These are phyloP conservation scores for Pichiaceae sp. DNA, from an alignment of 1,139 yeast species.

Conservation along the genomic window DNA sequence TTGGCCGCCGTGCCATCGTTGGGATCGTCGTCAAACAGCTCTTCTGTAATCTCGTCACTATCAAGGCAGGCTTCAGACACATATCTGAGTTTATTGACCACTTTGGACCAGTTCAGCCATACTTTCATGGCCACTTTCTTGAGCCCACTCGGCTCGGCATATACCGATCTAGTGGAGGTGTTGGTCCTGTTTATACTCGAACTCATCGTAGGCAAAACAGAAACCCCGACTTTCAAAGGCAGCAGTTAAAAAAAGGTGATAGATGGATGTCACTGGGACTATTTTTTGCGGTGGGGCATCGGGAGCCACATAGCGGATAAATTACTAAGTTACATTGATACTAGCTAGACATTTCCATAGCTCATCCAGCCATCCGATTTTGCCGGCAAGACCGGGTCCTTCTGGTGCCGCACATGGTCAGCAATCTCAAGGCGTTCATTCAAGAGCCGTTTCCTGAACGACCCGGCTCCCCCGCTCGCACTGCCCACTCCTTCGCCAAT, in stretches of 20 bases:
- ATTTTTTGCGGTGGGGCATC: too few relatives aligned
- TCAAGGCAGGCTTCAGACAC: constrained; percentile 36
- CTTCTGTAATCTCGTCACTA: constrained; percentile 34
- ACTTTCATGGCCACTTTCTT: constrained; percentile 18
- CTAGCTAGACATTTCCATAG: too few relatives aligned
- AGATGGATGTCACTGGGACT: too few relatives aligned
- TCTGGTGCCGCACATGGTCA: background rate
- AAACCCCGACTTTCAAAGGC: too few relatives aligned
- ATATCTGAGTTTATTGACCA: constrained; percentile 28
- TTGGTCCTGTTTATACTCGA: too few relatives aligned
- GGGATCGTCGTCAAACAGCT: constrained; percentile 35
- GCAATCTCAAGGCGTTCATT: constrained; percentile 12
- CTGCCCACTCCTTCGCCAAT: constrained; percentile 11
- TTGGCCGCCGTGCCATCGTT: constrained; percentile 1
- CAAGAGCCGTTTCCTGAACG: constrained; percentile 11
- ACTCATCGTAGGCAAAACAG: too few relatives aligned
- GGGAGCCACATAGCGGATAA: too few relatives aligned
- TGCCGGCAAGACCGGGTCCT: constrained; percentile 1
- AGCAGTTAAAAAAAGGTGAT: too few relatives aligned
- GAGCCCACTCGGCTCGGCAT: constrained; percentile 1
- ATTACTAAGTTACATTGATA: too few relatives aligned
- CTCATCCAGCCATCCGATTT: background rate
- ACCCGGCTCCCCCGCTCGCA: constrained; percentile 5
- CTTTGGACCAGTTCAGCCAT: constrained; percentile 28
- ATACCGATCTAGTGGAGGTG: background rate